Conservation (phyloP, 768 basidiomycete species). For the Leccinum variicolor region DNA sequence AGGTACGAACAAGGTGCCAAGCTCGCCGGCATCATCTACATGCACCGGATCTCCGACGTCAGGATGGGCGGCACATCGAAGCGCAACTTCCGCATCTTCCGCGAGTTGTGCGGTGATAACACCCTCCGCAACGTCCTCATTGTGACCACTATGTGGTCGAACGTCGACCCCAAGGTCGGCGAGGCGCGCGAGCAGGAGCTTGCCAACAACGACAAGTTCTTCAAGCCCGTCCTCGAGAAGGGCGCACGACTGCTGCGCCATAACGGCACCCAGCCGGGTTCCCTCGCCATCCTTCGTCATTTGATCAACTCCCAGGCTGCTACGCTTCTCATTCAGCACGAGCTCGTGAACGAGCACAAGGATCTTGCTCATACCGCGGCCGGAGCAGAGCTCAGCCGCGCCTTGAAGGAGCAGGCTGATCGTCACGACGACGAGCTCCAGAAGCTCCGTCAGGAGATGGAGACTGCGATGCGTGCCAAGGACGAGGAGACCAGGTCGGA, state of each 20-base stretch:
- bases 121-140: constrained; percentile 50
- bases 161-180: constrained; percentile 37
- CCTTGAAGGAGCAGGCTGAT: constrained; percentile 44
- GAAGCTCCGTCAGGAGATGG: constrained; percentile 45
- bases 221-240: constrained; percentile 49
- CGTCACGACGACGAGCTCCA: constrained; percentile 48
- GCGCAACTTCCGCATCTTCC: constrained; percentile 50
- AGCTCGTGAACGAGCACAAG: constrained; percentile 49
- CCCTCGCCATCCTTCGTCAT: constrained; percentile 39
- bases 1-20: constrained; percentile 36
- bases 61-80: constrained; percentile 49
- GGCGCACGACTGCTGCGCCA: constrained; percentile 46
- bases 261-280: constrained; percentile 37
- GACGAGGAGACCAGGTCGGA: constrained; percentile 47
- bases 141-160: constrained; percentile 54
- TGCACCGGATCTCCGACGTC: constrained; percentile 52
- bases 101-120: constrained; percentile 49
- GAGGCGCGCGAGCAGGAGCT: constrained; percentile 47
- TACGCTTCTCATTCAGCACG: constrained; percentile 51
- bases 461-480: constrained; percentile 39
- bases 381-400: constrained; percentile 49
- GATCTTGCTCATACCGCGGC: constrained; percentile 51
- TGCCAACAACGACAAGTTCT: constrained; percentile 40
- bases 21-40: constrained; percentile 52
- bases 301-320: constrained; percentile 40